A percentile compares a stretch with the other conserved stretches of the same genome.
Conservation (phyloP, 2,329 filamentous ascomycete species). For the Aspergillus piperis region DNA sequence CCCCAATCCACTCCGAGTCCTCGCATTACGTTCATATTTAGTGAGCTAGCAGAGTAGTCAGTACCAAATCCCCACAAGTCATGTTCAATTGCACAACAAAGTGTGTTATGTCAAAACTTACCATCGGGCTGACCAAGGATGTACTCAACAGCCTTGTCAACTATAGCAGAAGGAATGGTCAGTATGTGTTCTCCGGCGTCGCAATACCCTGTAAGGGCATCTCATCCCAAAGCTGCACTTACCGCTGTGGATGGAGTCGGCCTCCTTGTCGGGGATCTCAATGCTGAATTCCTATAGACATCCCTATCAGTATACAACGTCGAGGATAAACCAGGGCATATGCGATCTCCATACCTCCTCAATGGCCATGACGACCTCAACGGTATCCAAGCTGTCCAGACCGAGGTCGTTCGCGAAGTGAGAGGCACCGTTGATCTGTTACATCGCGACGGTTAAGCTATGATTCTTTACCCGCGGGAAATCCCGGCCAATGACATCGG, state of each 20-base stretch:
- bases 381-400: conserved; percentile 94
- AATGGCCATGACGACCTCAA: conserved; percentile 99
- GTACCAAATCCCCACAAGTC: background rate
- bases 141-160: conserved; percentile 93
- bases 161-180: conserved; percentile 49
- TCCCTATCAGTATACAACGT: conserved; percentile 15
- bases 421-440: conserved; percentile 75
- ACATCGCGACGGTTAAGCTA: conserved; percentile 27
- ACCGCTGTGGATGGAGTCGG: conserved; percentile 92
- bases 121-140: conserved; percentile 91
- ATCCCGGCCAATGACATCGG: background rate
- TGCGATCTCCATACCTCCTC: conserved; percentile 70
- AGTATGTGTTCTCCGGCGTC: conserved; percentile 14
- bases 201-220: background rate
- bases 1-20: conserved; percentile 26
- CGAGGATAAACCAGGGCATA: conserved; percentile 13
- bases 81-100: background rate
- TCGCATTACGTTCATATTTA: conserved; percentile 37
- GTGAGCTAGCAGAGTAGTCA: conserved; percentile 35
- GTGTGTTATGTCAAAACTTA: conserved; percentile 54
- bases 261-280: conserved; percentile 97
- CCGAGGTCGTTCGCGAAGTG: conserved; percentile 98
- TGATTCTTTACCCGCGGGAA: conserved; percentile 6
- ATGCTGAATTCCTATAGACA: conserved; percentile 73
- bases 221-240: conserved; percentile 44